Base-by-base conservation (phyloP, 2,329 filamentous ascomycete species). In the Harringtonia aguacate region DNA sequence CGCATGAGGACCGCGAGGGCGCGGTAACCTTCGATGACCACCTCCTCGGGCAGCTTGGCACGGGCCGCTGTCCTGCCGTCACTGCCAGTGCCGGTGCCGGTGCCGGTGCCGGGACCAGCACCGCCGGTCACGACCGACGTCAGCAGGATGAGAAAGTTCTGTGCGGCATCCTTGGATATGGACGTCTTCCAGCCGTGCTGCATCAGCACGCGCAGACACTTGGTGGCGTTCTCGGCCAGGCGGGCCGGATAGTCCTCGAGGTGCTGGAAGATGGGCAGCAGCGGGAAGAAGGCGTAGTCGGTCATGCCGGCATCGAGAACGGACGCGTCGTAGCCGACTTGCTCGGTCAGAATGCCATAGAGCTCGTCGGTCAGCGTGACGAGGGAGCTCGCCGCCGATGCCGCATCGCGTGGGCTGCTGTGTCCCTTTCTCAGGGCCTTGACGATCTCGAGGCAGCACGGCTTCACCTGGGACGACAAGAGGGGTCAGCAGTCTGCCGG, bases 241-340 rank as follows among this genome's bases (percentile, higher is more conserved):
- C 75, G 73, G 38, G 84, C 74, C 1, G 89, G 80, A 43, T 89
- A 77, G 39, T 74, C 70, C 49, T 84, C 77, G 52, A 86, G 82
- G 49, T 80, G 75, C 46, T 86, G 81, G 54, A 98, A 81, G 33
- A 97, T 78, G 53, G 92, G 84, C 1, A 86, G 88, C 0, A 98
- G 68, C 0, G 92, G 92, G 50, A 95, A 95, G 68, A 97, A 97
- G 56, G 85, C 75, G 68, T 97, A 98, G 66, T 95, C 89, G 14
- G 89, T 87, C 17, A 97, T 67, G 59, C 88, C 90, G 42, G 81
- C 73, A 59, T 95, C 86, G 17, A 97, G 61, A 1, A 67, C 65
- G 2, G 65, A 58, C 3, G 67, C 60, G 50, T 77, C 68, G 21
- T 55, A 55, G 35, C 58, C 55, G 24, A 65, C 53, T 53, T 71